Evolutionary conservation across 2,329 filamentous ascomycete genomes (phyloP), one percentile per base, ranked within the genome.

Genomic region (Neurospora crassa): DNA sequence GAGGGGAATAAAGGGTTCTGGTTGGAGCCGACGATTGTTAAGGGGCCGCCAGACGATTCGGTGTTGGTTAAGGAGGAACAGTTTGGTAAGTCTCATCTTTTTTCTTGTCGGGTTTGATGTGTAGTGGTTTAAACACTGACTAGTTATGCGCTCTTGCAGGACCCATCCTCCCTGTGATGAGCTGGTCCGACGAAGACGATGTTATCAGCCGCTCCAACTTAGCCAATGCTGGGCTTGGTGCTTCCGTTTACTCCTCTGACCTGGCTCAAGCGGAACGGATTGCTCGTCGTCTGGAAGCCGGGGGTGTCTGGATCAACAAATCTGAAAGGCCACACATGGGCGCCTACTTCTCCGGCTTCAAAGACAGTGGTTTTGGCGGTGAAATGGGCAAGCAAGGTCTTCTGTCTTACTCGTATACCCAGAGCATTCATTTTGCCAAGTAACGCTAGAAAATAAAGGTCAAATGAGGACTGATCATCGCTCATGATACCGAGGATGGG

Each of bases 81-180:
- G 4, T 90, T 90, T 74, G 88, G 86, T 83, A 76, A 77, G 79
- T 78, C 70, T 1, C 40, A 40, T 59, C 42, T 20, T 11, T 43
- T 2, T n/a, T 42, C 29, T 68, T 67, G 20, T 16, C 10, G 63
- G 24, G 12, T 34, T 59, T 34, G 24, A 16, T 59, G 47, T 59
- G 11, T 3, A 1, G 24, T 59, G 47, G 47, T 59, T 59, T n/a
- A n/a, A n/a, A n/a, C 29, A 34, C 47, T 59, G 47, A 59, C 47
- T 7, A 5, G 12, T 53, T 3, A 34, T 59, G 20, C 67, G 18
- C 40, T n/a, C 40, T 24, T 24, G 20, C 41, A 84, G 84, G 85
- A 0, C 90, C 90, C 0, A 88, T 92, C 41, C 83, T 91, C 1
- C 89, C 90, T 0, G 80, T 91, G 8, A 76, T 91, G 70, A 85